Percentiles rank a stretch among this genome's conserved stretches.
These are phyloP conservation scores for Clausena lansium DNA, from an alignment of 345 rosid genomes.

Conservation along the genomic window DNA sequence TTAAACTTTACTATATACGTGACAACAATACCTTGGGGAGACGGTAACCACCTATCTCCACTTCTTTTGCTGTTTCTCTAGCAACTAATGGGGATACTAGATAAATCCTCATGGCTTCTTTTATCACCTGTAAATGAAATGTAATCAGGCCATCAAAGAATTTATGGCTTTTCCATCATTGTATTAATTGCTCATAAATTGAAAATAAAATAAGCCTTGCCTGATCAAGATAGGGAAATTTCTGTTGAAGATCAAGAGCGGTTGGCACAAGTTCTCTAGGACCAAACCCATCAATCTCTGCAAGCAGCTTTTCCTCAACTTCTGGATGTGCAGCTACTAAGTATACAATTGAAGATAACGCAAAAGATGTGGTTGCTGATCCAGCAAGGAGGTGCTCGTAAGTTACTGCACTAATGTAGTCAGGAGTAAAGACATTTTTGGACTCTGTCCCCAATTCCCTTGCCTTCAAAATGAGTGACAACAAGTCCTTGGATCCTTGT, in stretches of 20 bases:
- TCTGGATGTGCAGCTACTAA: conserved; percentile 68
- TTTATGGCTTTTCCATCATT: background rate
- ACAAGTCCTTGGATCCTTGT: conserved; percentile 63
- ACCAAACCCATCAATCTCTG: conserved; percentile 72
- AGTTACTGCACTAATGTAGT: conserved; percentile 79
- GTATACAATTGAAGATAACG: conserved; percentile 67
- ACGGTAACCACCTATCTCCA: conserved; percentile 75
- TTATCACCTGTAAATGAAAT: conserved; percentile 52
- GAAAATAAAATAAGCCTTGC: conserved; percentile 27
- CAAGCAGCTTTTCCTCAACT: conserved; percentile 64
- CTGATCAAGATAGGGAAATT: conserved; percentile 83
- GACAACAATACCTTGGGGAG: conserved; percentile 67
- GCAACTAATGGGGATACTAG: conserved; percentile 85
- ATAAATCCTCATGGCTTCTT: conserved; percentile 83
- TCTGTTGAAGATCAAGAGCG: conserved; percentile 62
- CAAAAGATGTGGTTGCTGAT: conserved; percentile 81
- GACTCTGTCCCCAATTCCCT: conserved; percentile 55
- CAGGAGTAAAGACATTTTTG: conserved; percentile 49
- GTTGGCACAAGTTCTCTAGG: conserved; percentile 53
- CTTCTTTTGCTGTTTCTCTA: conserved; percentile 74
- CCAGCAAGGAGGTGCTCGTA: conserved; percentile 96
- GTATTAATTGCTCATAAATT: background rate
- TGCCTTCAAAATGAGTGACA: conserved; percentile 69
- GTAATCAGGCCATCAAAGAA: background rate
- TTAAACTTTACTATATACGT: background rate